These are phyloP conservation scores for Orobanche coerulescens DNA, from an alignment of 257 asterid species.

Conservation along the genomic window DNA sequence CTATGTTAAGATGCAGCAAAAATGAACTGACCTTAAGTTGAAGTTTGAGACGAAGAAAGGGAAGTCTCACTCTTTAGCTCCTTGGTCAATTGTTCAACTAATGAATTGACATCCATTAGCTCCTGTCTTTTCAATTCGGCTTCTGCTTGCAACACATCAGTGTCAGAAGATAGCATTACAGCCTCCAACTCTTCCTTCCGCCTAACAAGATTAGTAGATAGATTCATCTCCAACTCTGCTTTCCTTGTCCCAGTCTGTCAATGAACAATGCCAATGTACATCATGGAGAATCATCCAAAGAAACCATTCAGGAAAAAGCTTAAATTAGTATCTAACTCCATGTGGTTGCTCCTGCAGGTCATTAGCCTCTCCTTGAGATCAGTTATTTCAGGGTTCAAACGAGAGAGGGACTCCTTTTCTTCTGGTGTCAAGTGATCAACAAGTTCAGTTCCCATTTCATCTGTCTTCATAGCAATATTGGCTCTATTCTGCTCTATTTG, in stretches of 20 bases:
- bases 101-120: constrained; percentile 46
- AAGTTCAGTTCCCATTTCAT: constrained; percentile 92
- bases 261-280: too few species aligned
- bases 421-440: constrained; percentile 94
- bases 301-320: too few species aligned
- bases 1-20: constrained; percentile 2
- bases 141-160: constrained; percentile 57
- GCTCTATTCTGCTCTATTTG: constrained; percentile 85
- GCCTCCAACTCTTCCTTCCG: constrained; percentile 94
- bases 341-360: constrained; percentile 64
- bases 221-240: constrained; percentile 95
- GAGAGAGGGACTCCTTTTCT: constrained; percentile 76
- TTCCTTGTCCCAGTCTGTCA: constrained; percentile 86
- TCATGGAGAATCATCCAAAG: too few species aligned
- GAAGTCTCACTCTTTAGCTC: constrained; percentile 63
- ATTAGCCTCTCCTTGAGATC: constrained; percentile 62
- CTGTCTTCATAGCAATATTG: constrained; percentile 69
- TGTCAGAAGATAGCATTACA: constrained; percentile 56
- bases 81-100: constrained; percentile 50
- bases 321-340: constrained; percentile 51
- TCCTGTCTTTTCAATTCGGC: constrained; percentile 84
- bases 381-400: constrained; percentile 90
- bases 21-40: constrained; percentile 1
- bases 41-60: constrained; percentile 16
- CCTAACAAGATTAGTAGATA: constrained; percentile 88